Percentiles rank a stretch among this genome's conserved stretches.
These are phyloP conservation scores for Colletotrichum sp. DNA, from an alignment of 2,329 filamentous ascomycete species.

Conservation along the genomic window DNA sequence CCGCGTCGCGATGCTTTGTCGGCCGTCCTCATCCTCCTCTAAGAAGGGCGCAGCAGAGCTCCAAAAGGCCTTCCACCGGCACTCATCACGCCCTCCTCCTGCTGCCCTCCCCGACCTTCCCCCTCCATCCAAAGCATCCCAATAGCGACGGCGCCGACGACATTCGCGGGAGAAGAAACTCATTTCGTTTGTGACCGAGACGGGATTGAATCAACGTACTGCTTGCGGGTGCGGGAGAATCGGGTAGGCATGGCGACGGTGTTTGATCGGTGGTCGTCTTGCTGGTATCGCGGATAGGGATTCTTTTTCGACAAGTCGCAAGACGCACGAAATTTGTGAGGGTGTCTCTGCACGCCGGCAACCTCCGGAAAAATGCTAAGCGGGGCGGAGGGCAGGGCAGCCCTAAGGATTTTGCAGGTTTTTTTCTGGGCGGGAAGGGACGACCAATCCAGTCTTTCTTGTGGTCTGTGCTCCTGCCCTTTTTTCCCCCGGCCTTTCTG, in stretches of 20 bases:
- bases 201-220: constrained; percentile 57
- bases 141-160: constrained; percentile 20
- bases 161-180: constrained; percentile 20
- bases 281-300: constrained; percentile 42
- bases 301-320: constrained; percentile 33
- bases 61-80: not conserved
- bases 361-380: constrained; percentile 38
- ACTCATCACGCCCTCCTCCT: not conserved
- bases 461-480: not conserved
- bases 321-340: constrained; percentile 35
- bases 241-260: constrained; percentile 61
- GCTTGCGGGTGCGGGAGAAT: constrained; percentile 79
- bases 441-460: not conserved
- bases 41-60: not conserved
- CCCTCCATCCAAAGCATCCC: not conserved
- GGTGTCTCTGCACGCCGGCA: constrained; percentile 41
- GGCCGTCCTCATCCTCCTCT: not conserved
- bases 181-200: not conserved
- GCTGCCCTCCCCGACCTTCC: not conserved
- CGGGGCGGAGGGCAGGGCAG: constrained; percentile 43
- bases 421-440: not conserved
- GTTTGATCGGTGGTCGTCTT: constrained; percentile 26
- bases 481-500: not conserved
- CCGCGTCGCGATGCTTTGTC: not conserved
- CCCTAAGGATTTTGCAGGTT: constrained; percentile 36